Conservation (phyloP, 768 basidiomycete species). For the Kondoa subrosea region DNA sequence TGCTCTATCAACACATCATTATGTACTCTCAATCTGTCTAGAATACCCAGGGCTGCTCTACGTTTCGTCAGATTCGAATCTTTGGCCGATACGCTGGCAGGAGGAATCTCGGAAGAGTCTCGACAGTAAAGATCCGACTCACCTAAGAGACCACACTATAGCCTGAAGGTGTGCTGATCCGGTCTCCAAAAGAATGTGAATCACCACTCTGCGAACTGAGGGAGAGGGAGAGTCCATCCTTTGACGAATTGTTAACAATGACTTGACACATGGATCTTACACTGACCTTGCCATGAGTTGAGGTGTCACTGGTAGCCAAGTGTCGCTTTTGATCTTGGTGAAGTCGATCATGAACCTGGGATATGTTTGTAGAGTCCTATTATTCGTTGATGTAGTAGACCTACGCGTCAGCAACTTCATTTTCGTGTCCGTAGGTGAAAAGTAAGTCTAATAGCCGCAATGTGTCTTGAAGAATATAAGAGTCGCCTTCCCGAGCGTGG, state of each 20-base stretch:
- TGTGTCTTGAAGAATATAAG: constrained; percentile 4
- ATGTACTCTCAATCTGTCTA: constrained; percentile 8
- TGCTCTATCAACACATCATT: constrained; percentile 13
- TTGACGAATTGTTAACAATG: neutral
- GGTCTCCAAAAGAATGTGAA: neutral
- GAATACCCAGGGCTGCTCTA: constrained; percentile 10
- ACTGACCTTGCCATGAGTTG: neutral
- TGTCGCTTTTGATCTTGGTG: neutral
- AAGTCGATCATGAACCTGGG: neutral
- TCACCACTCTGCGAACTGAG: neutral
- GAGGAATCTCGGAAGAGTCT: constrained; percentile 11
- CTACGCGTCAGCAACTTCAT: neutral
- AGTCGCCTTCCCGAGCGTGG: neutral
- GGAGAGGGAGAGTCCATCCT: neutral
- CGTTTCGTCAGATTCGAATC: constrained; percentile 4
- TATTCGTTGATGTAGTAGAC: neutral
- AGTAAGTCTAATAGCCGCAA: constrained; percentile 4
- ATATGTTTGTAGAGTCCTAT: neutral
- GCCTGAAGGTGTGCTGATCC: neutral
- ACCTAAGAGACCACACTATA: neutral
- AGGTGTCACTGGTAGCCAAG: neutral
- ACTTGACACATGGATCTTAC: neutral
- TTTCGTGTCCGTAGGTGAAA: neutral
- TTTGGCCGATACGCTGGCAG: constrained; percentile 9
- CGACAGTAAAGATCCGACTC: too few species aligned